Evolutionary conservation across 257 asterid genomes (phyloP).

Genomic region (Solanum sejunctum): DNA sequence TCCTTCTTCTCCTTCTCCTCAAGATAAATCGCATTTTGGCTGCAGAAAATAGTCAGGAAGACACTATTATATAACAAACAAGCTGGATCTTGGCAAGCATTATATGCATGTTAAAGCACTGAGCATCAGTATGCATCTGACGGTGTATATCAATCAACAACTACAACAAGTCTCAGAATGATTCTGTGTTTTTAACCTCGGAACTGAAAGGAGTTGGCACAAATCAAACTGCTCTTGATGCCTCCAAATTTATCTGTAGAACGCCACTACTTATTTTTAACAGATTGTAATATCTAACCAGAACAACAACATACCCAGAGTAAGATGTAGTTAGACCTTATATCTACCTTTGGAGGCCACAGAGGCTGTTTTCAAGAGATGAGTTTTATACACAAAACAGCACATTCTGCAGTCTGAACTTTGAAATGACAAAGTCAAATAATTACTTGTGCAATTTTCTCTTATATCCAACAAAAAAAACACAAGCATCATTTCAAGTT

Average conservation of each 20-base stretch:
- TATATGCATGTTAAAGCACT: background rate
- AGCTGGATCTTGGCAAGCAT: background rate
- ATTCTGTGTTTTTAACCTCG: background rate
- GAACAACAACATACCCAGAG: too few species aligned
- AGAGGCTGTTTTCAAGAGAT: background rate
- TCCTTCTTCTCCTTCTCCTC: conserved; percentile 94
- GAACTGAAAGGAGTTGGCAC: background rate
- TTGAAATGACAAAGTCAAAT: background rate
- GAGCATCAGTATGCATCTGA: background rate
- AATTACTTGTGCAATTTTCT: background rate
- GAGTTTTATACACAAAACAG: background rate
- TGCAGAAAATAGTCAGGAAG: conserved; percentile 6
- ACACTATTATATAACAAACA: background rate
- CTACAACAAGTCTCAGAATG: background rate
- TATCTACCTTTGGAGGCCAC: too few species aligned
- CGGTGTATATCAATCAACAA: background rate
- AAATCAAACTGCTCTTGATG: background rate
- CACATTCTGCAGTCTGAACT: background rate
- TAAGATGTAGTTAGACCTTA: too few species aligned
- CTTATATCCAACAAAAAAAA: background rate
- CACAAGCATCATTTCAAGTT: background rate
- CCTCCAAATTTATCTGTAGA: background rate
- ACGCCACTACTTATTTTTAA: background rate
- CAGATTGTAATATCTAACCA: background rate
- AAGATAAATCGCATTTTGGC: conserved; percentile 74